Percentiles rank a stretch among this genome's conserved stretches.
Conservation (phyloP, 2,329 filamentous ascomycete genomes). For the Metarhizium humberi region DNA sequence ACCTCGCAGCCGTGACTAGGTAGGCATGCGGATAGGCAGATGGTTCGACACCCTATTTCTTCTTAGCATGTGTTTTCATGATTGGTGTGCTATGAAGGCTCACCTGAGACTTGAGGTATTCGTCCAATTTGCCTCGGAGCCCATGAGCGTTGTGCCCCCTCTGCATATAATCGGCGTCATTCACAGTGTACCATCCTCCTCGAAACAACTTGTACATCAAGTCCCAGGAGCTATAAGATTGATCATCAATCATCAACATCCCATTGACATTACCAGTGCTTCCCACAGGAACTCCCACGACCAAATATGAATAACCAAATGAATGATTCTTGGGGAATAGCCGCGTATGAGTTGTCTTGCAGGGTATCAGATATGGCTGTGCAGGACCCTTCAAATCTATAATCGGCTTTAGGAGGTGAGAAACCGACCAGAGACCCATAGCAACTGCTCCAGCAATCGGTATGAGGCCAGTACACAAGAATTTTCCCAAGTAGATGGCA, state of each 20-base stretch:
- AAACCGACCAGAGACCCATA: background rate
- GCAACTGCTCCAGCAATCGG: background rate
- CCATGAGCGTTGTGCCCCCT: constrained; percentile 42
- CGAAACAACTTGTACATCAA: constrained; percentile 3
- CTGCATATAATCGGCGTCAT: constrained; percentile 51
- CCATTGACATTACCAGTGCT: constrained; percentile 45
- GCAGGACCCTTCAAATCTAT: constrained; percentile 5
- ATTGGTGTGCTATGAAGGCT: constrained; percentile 8
- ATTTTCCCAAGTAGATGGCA: background rate
- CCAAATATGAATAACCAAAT: constrained; percentile 63
- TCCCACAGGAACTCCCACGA: constrained; percentile 59
- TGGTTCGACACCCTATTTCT: constrained; percentile 46
- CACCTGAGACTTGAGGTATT: constrained; percentile 49
- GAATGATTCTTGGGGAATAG: constrained; percentile 59
- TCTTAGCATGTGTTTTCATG: constrained; percentile 6
- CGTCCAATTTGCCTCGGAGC: constrained; percentile 53
- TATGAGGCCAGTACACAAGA: background rate
- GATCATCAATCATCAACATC: constrained; percentile 39
- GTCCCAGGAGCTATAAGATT: background rate
- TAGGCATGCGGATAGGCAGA: constrained; percentile 57
- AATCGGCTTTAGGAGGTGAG: background rate
- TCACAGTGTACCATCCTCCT: constrained; percentile 46
- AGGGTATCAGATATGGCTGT: constrained; percentile 52
- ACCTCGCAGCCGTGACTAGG: constrained; percentile 59
- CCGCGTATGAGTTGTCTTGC: constrained; percentile 54